phyloP scores from a whole-genome alignment of 257 asterid species.

The Solanum sparsipilum region DNA sequence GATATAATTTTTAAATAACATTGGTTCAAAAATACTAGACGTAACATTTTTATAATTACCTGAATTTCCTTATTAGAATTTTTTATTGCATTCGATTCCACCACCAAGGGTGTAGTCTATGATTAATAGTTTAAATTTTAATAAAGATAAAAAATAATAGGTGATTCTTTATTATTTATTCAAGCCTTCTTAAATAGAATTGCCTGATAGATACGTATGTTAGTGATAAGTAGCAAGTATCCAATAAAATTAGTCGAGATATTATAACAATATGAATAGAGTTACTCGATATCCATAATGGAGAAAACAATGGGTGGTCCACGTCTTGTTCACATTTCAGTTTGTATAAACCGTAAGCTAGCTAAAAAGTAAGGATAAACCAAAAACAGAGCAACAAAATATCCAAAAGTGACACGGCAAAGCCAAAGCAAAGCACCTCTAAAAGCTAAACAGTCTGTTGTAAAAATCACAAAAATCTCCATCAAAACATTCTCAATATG shows the following conservation, averaged over 20 bases:
- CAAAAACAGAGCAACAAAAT: conserved; percentile 2
- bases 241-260: too few species aligned
- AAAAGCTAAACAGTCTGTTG: conserved; percentile 15
- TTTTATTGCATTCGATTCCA: not conserved
- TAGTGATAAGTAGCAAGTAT: too few species aligned
- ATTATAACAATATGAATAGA: rapidly evolving
- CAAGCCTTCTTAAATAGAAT: rapidly evolving
- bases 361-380: not conserved
- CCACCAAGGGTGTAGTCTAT: not conserved
- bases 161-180: rapidly evolving
- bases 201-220: rapidly evolving
- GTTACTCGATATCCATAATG: not conserved
- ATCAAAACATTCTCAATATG: not conserved
- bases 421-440: conserved; percentile 63
- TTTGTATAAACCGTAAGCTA: not conserved
- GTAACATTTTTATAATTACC: not conserved
- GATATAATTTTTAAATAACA: not conserved
- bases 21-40: not conserved
- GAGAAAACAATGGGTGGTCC: not conserved
- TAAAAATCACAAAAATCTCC: not conserved
- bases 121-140: not conserved
- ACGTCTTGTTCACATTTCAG: not conserved
- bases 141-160: not conserved
- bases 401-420: not conserved
- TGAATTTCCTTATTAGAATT: not conserved